Evolutionary conservation across 495 filamentous ascomycete species (phyloP), one percentile per base, ranked within the genome.

Genomic region (Penicillium turbatum): DNA sequence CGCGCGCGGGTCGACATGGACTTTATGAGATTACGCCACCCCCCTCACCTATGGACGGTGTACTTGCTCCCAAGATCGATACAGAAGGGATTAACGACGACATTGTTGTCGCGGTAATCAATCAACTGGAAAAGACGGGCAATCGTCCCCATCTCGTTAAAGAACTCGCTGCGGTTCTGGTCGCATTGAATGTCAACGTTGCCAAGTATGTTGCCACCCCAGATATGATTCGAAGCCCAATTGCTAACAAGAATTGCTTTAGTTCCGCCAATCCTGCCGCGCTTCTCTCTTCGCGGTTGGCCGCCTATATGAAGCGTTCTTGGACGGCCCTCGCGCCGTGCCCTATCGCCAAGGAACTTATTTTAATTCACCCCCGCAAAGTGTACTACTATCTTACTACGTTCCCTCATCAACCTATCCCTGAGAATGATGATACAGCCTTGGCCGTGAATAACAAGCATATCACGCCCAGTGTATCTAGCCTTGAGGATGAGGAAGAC

Each of bases 361-460:
- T 95, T 63, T 83, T 88, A 27, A 86, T 92, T 34, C 92, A 97
- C 63, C 93, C 93, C 21, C 87, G 90, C 63, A 89, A 93, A 72
- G 90, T 95, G 48, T 98, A 95, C 72, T 98, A 92, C 69, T 97
- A 89, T 72, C 82, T 98, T 44, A 93, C 90, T 34, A 96, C 88
- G 7, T 83, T 74, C 55, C 84, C 87, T 43, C 88, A 84, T 59
- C 90, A 95, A 69, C 83, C 89, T 40, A 81, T 97, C 21, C 91
- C 92, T 1, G 85, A 90, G 60, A 81, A 82, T 26, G 80, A 79
- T 34, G 79, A 80, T 60, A 67, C 79, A 39, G 70, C 67, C 53
- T 68, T 68, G 10, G 67, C 57, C 46, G 55, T 74, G 39, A 68
- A 77, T 52, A 72, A 77, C 48, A 79, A 76, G 51, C 69, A 76